Conservation (phyloP, 495 filamentous ascomycete genomes). For the Aspergillus diversus region DNA sequence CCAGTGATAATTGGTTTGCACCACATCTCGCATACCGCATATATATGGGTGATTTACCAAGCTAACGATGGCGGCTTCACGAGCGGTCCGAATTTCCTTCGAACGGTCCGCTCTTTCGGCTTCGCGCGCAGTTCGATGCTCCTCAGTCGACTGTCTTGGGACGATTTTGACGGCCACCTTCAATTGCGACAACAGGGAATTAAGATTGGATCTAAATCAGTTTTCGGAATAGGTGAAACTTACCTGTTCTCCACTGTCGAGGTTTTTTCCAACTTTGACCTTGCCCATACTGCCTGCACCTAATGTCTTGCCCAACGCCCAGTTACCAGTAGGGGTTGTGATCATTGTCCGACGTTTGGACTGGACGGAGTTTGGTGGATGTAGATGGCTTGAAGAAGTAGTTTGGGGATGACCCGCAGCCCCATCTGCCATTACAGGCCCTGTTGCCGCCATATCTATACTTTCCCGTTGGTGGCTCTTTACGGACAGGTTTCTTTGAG, state of each 20-base stretch:
- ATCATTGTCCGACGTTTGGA: slow-evolving; percentile 79
- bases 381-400: slow-evolving; percentile 39
- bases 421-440: slow-evolving; percentile 41
- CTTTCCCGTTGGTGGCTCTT: slow-evolving; percentile 52
- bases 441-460: slow-evolving; percentile 58
- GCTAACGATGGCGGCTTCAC: slow-evolving; percentile 96
- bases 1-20: slow-evolving; percentile 97
- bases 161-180: slow-evolving; percentile 98
- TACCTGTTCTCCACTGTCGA: slow-evolving; percentile 82
- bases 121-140: slow-evolving; percentile 78
- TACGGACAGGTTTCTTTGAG: slow-evolving; percentile 50
- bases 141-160: slow-evolving; percentile 84
- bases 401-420: slow-evolving; percentile 47
- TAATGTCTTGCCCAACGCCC: slow-evolving; percentile 95
- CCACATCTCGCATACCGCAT: slow-evolving; percentile 93
- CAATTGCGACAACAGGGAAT: slow-evolving; percentile 23
- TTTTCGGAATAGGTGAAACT: slow-evolving; percentile 23
- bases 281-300: slow-evolving; percentile 98
- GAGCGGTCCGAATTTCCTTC: slow-evolving; percentile 95
- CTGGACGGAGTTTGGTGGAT: slow-evolving; percentile 46
- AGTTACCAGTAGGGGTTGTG: slow-evolving; percentile 80
- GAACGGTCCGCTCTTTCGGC: slow-evolving; percentile 87
- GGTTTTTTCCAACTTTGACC: slow-evolving; percentile 83
- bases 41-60: slow-evolving; percentile 96
- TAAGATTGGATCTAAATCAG: background rate